These are phyloP conservation scores for Circinella minor DNA, from an alignment of 371 early-diverging fungal genomes.

Conservation along the genomic window DNA sequence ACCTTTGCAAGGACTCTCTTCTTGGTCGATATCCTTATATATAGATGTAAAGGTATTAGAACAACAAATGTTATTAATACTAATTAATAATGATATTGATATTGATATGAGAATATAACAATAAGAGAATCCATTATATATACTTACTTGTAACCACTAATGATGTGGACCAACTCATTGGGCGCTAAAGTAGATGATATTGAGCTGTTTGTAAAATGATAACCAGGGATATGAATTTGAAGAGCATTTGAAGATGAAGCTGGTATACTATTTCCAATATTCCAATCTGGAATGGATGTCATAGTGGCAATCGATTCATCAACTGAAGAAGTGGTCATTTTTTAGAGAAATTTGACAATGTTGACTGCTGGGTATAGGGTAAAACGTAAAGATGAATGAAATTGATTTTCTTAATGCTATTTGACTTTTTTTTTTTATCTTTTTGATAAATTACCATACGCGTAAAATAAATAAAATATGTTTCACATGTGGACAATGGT, in stretches of 20 bases:
- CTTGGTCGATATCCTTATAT: conserved; percentile 34
- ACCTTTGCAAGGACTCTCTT: conserved; percentile 41
- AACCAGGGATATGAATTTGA: conserved; percentile 41
- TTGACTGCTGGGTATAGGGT: too few species aligned
- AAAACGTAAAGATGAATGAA: too few species aligned
- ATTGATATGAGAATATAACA: too few species aligned
- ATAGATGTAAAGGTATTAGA: background rate
- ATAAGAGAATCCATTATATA: too few species aligned
- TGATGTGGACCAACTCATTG: conserved; percentile 41
- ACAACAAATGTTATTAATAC: background rate
- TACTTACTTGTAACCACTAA: conserved; percentile 43
- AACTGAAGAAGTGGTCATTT: background rate
- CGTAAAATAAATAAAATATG: too few species aligned
- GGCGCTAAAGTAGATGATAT: conserved; percentile 37
- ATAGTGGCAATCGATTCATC: background rate
- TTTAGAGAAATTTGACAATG: too few species aligned
- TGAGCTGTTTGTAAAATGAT: conserved; percentile 36
- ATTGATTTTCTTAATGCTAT: too few species aligned
- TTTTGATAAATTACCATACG: too few species aligned
- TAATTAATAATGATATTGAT: background rate
- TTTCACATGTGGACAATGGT: too few species aligned
- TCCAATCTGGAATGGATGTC: background rate
- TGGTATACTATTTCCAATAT: background rate
- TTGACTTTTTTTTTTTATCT: too few species aligned
- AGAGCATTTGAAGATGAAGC: background rate